These are phyloP conservation scores for Colletotrichum plurivorum DNA, from an alignment of 2,329 filamentous ascomycete species.

Conservation along the genomic window DNA sequence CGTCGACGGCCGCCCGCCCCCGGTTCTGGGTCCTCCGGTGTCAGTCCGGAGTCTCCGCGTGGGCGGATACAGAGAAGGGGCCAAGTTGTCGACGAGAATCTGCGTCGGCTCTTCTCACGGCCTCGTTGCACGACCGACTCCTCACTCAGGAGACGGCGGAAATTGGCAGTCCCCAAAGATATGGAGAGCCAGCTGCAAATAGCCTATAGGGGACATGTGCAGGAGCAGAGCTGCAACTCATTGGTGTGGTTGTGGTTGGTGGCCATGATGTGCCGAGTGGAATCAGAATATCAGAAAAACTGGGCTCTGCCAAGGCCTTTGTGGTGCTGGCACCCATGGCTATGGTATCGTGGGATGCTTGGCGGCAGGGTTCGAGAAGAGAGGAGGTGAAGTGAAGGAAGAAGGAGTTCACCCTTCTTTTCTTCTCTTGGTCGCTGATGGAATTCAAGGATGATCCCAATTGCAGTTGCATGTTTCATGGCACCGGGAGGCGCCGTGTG, in stretches of 20 bases:
- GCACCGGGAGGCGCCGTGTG: background rate
- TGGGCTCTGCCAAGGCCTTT: conserved; percentile 17
- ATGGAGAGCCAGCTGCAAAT: background rate
- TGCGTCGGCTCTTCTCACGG: no score
- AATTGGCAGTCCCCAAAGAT: conserved; percentile 6
- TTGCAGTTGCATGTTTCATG: background rate
- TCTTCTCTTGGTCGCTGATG: background rate
- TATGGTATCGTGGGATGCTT: conserved; percentile 18
- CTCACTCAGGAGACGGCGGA: conserved; percentile 1
- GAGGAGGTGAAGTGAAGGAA: background rate
- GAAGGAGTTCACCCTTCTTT: background rate
- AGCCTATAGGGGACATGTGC: background rate
- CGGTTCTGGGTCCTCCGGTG: background rate
- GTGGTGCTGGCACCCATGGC: conserved; percentile 8
- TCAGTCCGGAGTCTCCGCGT: background rate
- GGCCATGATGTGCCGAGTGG: background rate
- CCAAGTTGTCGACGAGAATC: no score
- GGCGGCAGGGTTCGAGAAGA: conserved; percentile 22
- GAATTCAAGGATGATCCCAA: background rate
- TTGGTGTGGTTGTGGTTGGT: conserved; percentile 7
- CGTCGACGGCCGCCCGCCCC: background rate
- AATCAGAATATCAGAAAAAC: background rate
- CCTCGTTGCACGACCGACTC: no score
- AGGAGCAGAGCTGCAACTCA: background rate
- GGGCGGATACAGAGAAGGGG: background rate